These are phyloP conservation scores for Claviceps digitariae DNA, from an alignment of 2,329 filamentous ascomycete genomes.

Conservation along the genomic window DNA sequence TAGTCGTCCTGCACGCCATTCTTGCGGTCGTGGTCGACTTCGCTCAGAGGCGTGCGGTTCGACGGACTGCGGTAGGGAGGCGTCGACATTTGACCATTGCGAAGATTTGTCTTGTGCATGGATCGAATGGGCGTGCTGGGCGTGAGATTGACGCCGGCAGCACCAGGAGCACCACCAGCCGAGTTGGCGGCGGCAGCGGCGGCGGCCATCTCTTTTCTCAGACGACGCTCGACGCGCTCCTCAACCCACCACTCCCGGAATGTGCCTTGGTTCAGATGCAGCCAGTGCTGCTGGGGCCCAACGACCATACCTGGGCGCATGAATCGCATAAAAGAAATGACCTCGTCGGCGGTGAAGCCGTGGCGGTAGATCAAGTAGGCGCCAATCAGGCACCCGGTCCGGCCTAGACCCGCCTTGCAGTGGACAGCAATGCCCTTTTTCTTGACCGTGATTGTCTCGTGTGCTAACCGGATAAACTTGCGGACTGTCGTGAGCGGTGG, in stretches of 20 bases:
- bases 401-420: constrained; percentile 92
- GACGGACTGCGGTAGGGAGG: constrained; percentile 69
- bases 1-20: constrained; percentile 74
- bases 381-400: constrained; percentile 91
- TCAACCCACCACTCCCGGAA: constrained; percentile 99
- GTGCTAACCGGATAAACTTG: constrained; percentile 88
- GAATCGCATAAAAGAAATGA: constrained; percentile 97
- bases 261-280: constrained; percentile 88
- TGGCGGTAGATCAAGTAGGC: constrained; percentile 96
- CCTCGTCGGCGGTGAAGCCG: constrained; percentile 92
- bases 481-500: constrained; percentile 78
- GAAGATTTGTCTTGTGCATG: constrained; percentile 44
- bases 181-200: neutral
- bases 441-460: constrained; percentile 83
- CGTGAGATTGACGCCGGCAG: constrained; percentile 21
- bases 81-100: constrained; percentile 62
- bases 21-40: constrained; percentile 71
- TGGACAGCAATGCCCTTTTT: constrained; percentile 94
- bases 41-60: constrained; percentile 75
- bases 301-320: constrained; percentile 99
- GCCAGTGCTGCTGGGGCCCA: constrained; percentile 95
- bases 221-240: constrained; percentile 62
- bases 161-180: neutral
- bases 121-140: constrained; percentile 49
- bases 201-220: constrained; percentile 44